Evolutionary conservation across 768 basidiomycete species (phyloP), one percentile per base, ranked within the genome.

Genomic region (Hemileccinum impolitum): DNA sequence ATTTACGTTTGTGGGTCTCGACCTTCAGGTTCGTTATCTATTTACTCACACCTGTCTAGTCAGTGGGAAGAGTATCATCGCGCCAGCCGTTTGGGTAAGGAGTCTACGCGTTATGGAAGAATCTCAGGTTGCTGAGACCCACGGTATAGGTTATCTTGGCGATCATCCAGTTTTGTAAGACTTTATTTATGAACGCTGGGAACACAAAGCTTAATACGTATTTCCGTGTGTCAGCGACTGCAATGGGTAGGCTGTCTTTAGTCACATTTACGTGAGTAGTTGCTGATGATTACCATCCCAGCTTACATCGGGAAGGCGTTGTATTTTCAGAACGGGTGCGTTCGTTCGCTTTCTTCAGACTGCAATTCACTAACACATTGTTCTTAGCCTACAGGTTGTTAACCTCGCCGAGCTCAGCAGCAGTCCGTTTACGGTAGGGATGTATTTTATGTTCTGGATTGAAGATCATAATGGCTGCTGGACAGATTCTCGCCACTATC

Each of bases 1-100:
- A 32, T 58, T 36, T 58, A 58, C 1, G 0, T 19, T 21, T 50
- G 57, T 58, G 25, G 11, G 56, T 54, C 5, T 30, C 12, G 2
- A 6, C 1, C 11, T 17, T 2, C 18, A 1, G n/a, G 10, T 19
- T 30, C 15, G 1, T 15, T 11, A 4, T 19, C 23, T n/a, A 4
- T 5, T 43, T n/a, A 25, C 25, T 42, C 15, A 59, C 3, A 1
- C 0, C 1, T 7, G 2, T 2, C 4, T 15, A 59, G 57, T 59
- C 21, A 36, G 35, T 8, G 23, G 12, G 43, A 45, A n/a, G 21
- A 36, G 2, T 6, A 25, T 37, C 18, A 5, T 37, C 6, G n/a
- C 35, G 5, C 43, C 43, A 17, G 4, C 21, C 21, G 12, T 44
- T 35, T 44, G 43, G 43, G 43, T 44, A 44, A 12, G 43, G 7